Percentiles rank a stretch among this genome's conserved stretches.
Evolutionary conservation across 106 monocot species (phyloP).

Genomic region (Posidonia australis): DNA sequence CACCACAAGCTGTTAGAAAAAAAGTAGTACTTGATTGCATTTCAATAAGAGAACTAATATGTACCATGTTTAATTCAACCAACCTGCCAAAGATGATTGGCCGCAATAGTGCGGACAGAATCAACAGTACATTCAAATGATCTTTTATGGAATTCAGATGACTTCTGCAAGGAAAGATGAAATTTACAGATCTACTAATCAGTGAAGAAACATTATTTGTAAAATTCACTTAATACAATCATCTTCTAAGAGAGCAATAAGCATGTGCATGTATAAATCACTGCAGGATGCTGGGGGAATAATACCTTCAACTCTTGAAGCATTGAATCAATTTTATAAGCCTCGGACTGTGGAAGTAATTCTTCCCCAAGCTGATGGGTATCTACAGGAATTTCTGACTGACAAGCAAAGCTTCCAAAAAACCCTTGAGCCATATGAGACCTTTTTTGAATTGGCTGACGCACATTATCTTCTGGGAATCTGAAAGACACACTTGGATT

Average conservation of each 20-base stretch:
- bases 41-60: neutral
- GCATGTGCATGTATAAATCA: too few species aligned
- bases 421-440: slow-evolving; percentile 31
- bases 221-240: too few species aligned
- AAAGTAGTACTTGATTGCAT: neutral
- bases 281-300: neutral
- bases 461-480: slow-evolving; percentile 41
- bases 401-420: slow-evolving; percentile 23
- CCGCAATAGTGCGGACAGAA: slow-evolving; percentile 81
- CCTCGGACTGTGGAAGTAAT: slow-evolving; percentile 76
- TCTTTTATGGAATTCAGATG: slow-evolving; percentile 81
- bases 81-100: slow-evolving; percentile 99
- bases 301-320: slow-evolving; percentile 86
- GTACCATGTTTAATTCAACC: neutral
- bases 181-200: neutral
- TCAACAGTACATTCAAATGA: slow-evolving; percentile 74
- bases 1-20: slow-evolving; percentile 68
- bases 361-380: slow-evolving; percentile 37
- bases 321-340: slow-evolving; percentile 85
- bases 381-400: slow-evolving; percentile 28
- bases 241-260: too few species aligned
- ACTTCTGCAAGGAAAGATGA: slow-evolving; percentile 39
- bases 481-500: slow-evolving; percentile 72
- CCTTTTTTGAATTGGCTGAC: slow-evolving; percentile 34
- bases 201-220: too few species aligned